A percentile compares a stretch with the other conserved stretches of the same genome.
Evolutionary conservation across 2,329 filamentous ascomycete genomes (phyloP).

Genomic region (Fusarium sp.): DNA sequence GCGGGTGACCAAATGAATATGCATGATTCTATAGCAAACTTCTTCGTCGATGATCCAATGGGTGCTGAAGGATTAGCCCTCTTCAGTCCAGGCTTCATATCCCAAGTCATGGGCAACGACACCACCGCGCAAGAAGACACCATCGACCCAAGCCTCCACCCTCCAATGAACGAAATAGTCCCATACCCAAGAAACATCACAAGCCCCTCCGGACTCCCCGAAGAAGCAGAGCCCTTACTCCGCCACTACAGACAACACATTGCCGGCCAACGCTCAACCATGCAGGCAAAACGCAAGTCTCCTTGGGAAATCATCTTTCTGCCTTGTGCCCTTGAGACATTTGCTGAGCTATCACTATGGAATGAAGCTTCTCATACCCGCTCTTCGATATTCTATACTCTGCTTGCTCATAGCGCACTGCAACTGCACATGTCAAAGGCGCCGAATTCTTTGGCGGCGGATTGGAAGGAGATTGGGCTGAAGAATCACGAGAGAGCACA

Average conservation of each 20-base stretch:
- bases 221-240: conserved; percentile 41
- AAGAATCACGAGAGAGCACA: conserved; percentile 45
- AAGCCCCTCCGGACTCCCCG: conserved; percentile 2
- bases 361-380: conserved; percentile 51
- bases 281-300: conserved; percentile 48
- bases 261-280: conserved; percentile 40
- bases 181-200: not conserved
- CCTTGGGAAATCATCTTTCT: conserved; percentile 56
- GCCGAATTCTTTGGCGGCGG: not conserved
- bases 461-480: conserved; percentile 44
- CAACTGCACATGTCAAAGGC: conserved; percentile 44
- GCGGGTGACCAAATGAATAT: conserved; percentile 10
- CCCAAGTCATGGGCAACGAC: conserved; percentile 30
- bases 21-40: conserved; percentile 22
- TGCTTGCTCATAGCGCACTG: conserved; percentile 55
- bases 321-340: conserved; percentile 51
- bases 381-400: conserved; percentile 50
- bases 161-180: not conserved
- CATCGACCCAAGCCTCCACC: not conserved
- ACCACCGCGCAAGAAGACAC: not conserved
- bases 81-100: conserved; percentile 36
- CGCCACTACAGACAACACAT: conserved; percentile 43
- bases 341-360: conserved; percentile 53
- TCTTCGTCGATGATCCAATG: conserved; percentile 32
- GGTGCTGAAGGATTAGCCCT: conserved; percentile 35